Conservation (phyloP, 768 basidiomycete genomes). For the Cystofilobasidium capitatum region DNA sequence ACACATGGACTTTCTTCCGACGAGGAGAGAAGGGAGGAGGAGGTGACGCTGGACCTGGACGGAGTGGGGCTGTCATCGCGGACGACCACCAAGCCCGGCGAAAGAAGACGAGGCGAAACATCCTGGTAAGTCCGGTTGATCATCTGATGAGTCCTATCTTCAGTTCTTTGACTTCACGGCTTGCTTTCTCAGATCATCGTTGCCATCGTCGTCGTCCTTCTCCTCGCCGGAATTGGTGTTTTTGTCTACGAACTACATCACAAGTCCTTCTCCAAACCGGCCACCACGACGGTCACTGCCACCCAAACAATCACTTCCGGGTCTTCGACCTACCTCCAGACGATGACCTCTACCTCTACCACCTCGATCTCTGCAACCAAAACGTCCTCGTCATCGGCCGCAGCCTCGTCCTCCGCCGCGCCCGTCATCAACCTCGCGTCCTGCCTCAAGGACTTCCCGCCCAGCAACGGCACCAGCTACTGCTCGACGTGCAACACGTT, state of each 20-base stretch:
- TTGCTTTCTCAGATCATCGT: background rate
- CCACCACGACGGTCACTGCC: background rate
- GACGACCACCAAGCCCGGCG: background rate
- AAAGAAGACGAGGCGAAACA: constrained; percentile 1
- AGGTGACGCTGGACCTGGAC: background rate
- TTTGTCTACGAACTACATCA: constrained; percentile 8
- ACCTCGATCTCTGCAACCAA: background rate
- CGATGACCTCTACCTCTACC: background rate
- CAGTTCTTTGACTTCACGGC: background rate
- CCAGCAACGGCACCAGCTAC: constrained; percentile 28
- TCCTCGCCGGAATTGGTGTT: constrained; percentile 10
- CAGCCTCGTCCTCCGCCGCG: constrained; percentile 15
- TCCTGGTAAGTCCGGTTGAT: background rate
- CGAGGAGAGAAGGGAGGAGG: background rate
- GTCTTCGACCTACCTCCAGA: constrained; percentile 6
- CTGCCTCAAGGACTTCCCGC: constrained; percentile 33
- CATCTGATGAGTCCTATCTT: background rate
- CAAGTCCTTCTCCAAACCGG: background rate
- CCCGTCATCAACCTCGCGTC: constrained; percentile 29
- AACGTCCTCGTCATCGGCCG: background rate
- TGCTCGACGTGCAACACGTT: constrained; percentile 38
- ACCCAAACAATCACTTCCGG: constrained; percentile 5
- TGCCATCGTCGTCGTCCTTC: constrained; percentile 7
- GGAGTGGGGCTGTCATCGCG: background rate
- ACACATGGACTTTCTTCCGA: background rate